Conservation (phyloP, 805 yeast genomes). For the Teunomyces panamensis region DNA sequence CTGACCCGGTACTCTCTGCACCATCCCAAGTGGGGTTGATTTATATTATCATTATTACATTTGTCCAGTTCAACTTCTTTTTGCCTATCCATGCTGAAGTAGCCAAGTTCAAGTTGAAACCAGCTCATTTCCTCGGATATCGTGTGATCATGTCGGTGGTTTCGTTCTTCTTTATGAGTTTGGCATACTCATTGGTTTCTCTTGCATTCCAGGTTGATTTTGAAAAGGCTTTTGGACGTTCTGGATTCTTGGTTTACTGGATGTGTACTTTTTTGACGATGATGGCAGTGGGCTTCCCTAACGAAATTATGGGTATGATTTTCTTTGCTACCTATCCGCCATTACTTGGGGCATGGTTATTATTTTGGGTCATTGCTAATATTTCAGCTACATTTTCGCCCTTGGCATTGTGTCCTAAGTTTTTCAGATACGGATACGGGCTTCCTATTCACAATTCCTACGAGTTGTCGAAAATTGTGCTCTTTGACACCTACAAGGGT, state of each 20-base stretch:
- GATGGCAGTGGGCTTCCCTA: constrained; percentile 75
- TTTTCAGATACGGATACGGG: constrained; percentile 35
- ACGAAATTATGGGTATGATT: constrained; percentile 60
- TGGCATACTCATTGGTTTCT: constrained; percentile 57
- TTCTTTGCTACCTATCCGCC: constrained; percentile 58
- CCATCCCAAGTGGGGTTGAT: constrained; percentile 76
- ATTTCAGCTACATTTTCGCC: constrained; percentile 34
- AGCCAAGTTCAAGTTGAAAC: constrained; percentile 41
- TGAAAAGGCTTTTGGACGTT: constrained; percentile 54
- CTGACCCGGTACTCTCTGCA: constrained; percentile 52
- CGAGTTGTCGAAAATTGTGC: constrained; percentile 29
- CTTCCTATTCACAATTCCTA: constrained; percentile 32
- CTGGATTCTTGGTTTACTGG: constrained; percentile 78
- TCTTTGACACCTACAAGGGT: constrained; percentile 33
- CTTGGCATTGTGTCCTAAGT: constrained; percentile 27
- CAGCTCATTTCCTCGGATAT: constrained; percentile 48
- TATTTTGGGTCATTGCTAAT: constrained; percentile 27
- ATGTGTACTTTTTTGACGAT: constrained; percentile 62
- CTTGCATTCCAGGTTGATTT: constrained; percentile 68
- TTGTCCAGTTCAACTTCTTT: constrained; percentile 67
- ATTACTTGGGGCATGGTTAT: constrained; percentile 51
- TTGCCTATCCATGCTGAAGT: constrained; percentile 49
- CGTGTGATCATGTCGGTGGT: constrained; percentile 49
- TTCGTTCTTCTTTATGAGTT: constrained; percentile 55
- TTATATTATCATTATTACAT: constrained; percentile 66